These are phyloP conservation scores for Beauveria varroae DNA, from an alignment of 2,329 filamentous ascomycete genomes.

Conservation along the genomic window DNA sequence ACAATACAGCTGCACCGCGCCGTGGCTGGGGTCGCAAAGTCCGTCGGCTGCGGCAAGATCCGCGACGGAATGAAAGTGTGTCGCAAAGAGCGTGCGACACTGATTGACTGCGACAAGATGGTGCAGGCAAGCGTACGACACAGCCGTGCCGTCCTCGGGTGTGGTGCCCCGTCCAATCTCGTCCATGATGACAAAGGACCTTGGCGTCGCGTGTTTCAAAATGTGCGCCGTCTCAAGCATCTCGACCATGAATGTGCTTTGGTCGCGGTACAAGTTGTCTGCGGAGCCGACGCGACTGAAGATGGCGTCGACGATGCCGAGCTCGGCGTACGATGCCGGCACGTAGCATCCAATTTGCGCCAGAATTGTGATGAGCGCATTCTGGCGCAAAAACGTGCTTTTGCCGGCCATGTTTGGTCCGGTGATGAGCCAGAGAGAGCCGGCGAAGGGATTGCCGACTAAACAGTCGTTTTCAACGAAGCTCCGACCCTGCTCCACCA, in stretches of 20 bases:
- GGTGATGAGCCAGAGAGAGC: slow-evolving; percentile 60
- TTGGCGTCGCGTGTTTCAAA: slow-evolving; percentile 71
- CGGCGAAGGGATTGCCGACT: slow-evolving; percentile 60
- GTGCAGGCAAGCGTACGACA: slow-evolving; percentile 81
- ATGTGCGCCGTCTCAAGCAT: slow-evolving; percentile 96
- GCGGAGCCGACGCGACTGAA: slow-evolving; percentile 91
- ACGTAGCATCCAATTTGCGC: slow-evolving; percentile 92
- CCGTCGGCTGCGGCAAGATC: slow-evolving; percentile 60
- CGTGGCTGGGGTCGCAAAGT: slow-evolving; percentile 29
- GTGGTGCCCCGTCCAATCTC: slow-evolving; percentile 94
- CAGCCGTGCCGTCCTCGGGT: slow-evolving; percentile 81
- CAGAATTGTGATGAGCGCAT: slow-evolving; percentile 87
- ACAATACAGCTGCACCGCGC: slow-evolving; percentile 66
- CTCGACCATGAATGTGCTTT: slow-evolving; percentile 99
- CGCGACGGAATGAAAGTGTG: slow-evolving; percentile 82
- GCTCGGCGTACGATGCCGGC: slow-evolving; percentile 74
- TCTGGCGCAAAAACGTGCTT: slow-evolving; percentile 91
- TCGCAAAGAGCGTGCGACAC: slow-evolving; percentile 82
- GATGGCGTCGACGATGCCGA: slow-evolving; percentile 91
- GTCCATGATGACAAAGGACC: slow-evolving; percentile 96
- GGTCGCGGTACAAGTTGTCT: slow-evolving; percentile 88
- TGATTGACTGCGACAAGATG: slow-evolving; percentile 73
- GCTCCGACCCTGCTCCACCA: slow-evolving; percentile 68
- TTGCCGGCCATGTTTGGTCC: slow-evolving; percentile 99
- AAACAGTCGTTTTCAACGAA: slow-evolving; percentile 86